phyloP scores from a whole-genome alignment of 768 basidiomycete species.

The Boletus speciosus region DNA sequence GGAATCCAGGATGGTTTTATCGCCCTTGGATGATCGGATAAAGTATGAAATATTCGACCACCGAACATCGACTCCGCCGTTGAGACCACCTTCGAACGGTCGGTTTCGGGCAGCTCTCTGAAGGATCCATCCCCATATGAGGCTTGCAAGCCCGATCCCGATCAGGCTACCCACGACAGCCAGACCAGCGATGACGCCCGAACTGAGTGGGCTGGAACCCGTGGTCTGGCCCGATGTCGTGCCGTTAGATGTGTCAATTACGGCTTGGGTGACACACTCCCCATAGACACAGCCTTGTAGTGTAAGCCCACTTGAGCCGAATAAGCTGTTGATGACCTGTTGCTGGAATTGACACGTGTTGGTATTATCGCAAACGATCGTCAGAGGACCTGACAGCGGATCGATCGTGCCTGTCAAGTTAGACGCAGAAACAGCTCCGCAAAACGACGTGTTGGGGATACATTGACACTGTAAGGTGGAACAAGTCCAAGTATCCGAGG shows the following conservation, averaged over 20 bases:
- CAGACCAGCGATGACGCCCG: constrained; percentile 88
- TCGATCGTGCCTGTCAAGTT: constrained; percentile 65
- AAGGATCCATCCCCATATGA: constrained; percentile 57
- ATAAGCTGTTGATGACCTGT: constrained; percentile 56
- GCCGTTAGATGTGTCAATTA: constrained; percentile 57
- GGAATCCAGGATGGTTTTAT: constrained; percentile 64
- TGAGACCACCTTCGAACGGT: constrained; percentile 36
- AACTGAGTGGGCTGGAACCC: constrained; percentile 50
- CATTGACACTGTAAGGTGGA: constrained; percentile 74
- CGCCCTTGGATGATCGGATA: constrained; percentile 39
- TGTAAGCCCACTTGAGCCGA: constrained; percentile 70
- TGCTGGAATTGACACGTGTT: constrained; percentile 79
- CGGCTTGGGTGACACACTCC: constrained; percentile 81
- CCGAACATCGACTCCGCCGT: constrained; percentile 56
- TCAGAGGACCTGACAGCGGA: constrained; percentile 58
- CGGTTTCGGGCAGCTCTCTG: constrained; percentile 61
- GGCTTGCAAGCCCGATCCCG: constrained; percentile 50
- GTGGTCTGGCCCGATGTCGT: constrained; percentile 27
- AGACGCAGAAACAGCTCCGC: constrained; percentile 48
- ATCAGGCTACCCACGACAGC: constrained; percentile 76
- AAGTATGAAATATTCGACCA: constrained; percentile 72
- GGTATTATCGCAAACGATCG: constrained; percentile 61
- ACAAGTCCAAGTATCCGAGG: constrained; percentile 62
- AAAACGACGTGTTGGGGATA: constrained; percentile 65
- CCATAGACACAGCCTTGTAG: constrained; percentile 78